Conservation (phyloP, 129 eudicot species). For the Centrapalus pauciflorus region DNA sequence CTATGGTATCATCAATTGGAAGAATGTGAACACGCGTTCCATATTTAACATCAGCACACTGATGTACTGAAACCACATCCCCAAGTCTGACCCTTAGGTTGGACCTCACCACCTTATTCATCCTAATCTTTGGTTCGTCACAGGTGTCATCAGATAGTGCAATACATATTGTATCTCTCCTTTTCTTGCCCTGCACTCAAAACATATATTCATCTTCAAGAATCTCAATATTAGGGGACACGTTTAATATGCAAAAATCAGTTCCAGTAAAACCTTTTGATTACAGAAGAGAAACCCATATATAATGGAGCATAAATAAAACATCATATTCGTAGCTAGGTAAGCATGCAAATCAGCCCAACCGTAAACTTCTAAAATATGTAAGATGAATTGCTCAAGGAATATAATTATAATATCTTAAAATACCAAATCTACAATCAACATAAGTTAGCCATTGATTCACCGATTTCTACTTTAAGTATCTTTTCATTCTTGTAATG, state of each 20-base stretch:
- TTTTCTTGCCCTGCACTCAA: constrained; percentile 70
- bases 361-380: too few relatives aligned
- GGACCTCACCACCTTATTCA: constrained; percentile 83
- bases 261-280: neutral
- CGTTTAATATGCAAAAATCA: neutral
- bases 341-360: neutral
- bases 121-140: constrained; percentile 81
- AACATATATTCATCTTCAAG: neutral
- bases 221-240: neutral
- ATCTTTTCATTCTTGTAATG: too few relatives aligned
- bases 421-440: too few relatives aligned
- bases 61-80: constrained; percentile 89
- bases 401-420: too few relatives aligned
- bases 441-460: too few relatives aligned
- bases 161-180: constrained; percentile 81
- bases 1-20: constrained; percentile 85
- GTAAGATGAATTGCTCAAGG: too few relatives aligned
- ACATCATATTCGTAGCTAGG: too few relatives aligned
- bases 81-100: constrained; percentile 86
- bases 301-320: neutral
- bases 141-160: constrained; percentile 94
- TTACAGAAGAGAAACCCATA: neutral
- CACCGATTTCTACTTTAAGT: too few relatives aligned
- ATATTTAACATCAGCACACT: constrained; percentile 84
- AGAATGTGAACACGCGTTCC: constrained; percentile 95